Base-by-base conservation (phyloP, 768 basidiomycete genomes). In the Lactifluus volemus region DNA sequence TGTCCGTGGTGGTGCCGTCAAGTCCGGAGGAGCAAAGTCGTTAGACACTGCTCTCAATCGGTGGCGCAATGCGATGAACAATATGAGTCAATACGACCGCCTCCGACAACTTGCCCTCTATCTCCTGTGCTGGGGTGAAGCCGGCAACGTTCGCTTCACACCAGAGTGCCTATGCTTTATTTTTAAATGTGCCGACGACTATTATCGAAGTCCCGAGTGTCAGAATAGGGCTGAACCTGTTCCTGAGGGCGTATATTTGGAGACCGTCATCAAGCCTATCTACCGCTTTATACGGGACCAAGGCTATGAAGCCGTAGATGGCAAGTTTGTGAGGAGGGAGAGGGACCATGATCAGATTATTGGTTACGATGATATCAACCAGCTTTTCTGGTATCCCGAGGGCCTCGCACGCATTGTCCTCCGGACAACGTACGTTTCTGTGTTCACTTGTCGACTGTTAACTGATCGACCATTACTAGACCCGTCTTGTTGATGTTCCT, bases 171-270 rank as follows among this genome's bases (percentile, higher is more conserved):
- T 99, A 50, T 98, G 96, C 79, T 99, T 98, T 82, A 96, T 99
- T 70, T 98, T 98, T 86, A 99, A 99, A 75, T 99, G 97, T 70
- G 97, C 97, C 60, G 97, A 99, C 73, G 97, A 99, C 76, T 98
- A 98, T 72, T 99, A 99, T 74, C 90, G 97, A 61, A 93, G 91
- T 61, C 87, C 96, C 30, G 97, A 98, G 71, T 99, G 97, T 71
- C 97, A 99, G 76, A 96, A 92, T 75, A 79, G 86, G 65, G 74
- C 91, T 30, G 97, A 99, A 48, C 88, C 95, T 5, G 91, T 98
- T 2, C 89, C 90, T 10, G 97, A 98, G 70, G 96, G 96, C 32
- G 76, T 98, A 51, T 99, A 96, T 74, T 83, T 99, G 55, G 83
- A 89, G 60, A 81, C 87, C 2, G 84, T 98, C 71, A 84, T 98